phyloP scores from a whole-genome alignment of 331 rosid species.

The Cydonia oblonga region DNA sequence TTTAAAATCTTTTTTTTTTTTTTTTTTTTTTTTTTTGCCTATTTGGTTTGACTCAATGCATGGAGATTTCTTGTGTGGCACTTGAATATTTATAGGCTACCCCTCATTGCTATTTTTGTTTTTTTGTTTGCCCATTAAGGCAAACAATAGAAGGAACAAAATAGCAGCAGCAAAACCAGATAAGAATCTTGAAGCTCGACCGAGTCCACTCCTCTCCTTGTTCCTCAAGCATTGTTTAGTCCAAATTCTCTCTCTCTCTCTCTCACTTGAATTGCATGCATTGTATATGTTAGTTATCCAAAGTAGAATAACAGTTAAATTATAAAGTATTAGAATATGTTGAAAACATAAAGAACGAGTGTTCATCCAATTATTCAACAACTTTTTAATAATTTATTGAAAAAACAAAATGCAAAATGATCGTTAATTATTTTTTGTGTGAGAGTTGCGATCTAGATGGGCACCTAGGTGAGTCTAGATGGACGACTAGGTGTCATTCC shows the following conservation, averaged over 20 bases:
- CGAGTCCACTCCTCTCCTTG: not conserved
- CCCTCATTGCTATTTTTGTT: not conserved
- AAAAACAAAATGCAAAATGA: not conserved
- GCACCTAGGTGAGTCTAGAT: too few relatives aligned
- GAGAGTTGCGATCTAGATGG: too few relatives aligned
- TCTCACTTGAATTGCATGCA: not conserved
- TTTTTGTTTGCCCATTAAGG: not conserved
- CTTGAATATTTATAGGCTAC: not conserved
- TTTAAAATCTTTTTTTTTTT: not conserved
- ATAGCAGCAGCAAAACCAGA: not conserved
- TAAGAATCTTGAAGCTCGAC: not conserved
- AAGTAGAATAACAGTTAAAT: accelerated
- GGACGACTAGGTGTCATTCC: too few relatives aligned
- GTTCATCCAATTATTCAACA: too few relatives aligned
- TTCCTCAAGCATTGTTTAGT: not conserved
- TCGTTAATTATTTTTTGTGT: too few relatives aligned
- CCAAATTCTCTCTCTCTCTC: not conserved
- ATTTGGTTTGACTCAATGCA: not conserved
- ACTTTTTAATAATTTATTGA: too few relatives aligned
- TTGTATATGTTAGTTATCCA: not conserved
- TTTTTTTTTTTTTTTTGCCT: not conserved
- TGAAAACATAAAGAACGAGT: too few relatives aligned
- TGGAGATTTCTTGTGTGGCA: not conserved
- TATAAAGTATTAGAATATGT: too few relatives aligned
- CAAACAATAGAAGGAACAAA: not conserved